Evolutionary conservation across 345 rosid genomes (phyloP), one percentile per base, ranked within the genome.

Genomic region (Alliaria petiolata): DNA sequence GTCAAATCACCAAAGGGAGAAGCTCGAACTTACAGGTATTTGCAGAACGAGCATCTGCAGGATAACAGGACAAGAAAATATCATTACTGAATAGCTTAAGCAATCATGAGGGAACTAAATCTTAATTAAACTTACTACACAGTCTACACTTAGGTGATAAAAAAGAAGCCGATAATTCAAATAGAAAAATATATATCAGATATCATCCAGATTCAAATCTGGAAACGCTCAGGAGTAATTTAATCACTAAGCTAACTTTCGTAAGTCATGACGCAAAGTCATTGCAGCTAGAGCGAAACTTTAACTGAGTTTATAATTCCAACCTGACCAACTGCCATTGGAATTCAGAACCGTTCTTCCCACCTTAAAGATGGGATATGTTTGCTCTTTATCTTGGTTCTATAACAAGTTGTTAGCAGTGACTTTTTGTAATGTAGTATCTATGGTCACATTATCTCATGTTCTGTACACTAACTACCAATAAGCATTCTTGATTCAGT

Each of bases 21-120:
- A 51, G 55, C 47, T 39, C 66, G 56, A 64, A 86, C 98, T 87
- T 85, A 93, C 98, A 5, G 86, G 88, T 67, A 86, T 77, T 70
- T 87, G 86, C 42, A 91, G 75, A 64, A 91, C 79, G 69, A 89
- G 86, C 66, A 91, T 83, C 98, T 93, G 90, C 91, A 87, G 72
- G 78, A 80, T n/a, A 50, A 79, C 31, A 75, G 40, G 38, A 28
- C 12, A 69, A 19, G 50, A 68, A 45, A 3, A 44, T 53, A 69
- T 68, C 44, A 61, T 22, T 59, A 43, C 8, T 22, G 14, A 3
- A 26, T 44, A 22, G n/a, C 17, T 51, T 36, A 17, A 26, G 74
- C 14, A 61, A 61, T 26, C 69, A 14, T 17, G 55, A 53, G 35
- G 31, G 19, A 19, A 4, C 46, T 67, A 31, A 35, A 67, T 22